Percentiles rank a stretch among this genome's conserved stretches.
Evolutionary conservation across 768 basidiomycete genomes (phyloP).

Genomic region (Tephrocybe sp.): DNA sequence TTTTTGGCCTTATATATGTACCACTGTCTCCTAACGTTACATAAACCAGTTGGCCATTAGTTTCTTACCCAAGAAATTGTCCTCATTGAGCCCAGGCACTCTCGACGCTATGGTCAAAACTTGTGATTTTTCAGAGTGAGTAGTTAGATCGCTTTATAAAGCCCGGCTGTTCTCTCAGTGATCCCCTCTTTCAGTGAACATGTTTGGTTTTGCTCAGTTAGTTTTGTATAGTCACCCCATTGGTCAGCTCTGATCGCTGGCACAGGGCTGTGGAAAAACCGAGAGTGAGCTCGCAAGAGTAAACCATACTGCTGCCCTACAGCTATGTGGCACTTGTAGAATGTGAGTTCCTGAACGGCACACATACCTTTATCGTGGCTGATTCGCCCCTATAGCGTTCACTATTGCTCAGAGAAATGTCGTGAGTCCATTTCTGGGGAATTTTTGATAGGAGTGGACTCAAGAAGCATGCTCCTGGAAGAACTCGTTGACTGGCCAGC

Average conservation of each 20-base stretch:
- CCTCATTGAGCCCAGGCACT: too few species aligned
- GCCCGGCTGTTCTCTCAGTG: background rate
- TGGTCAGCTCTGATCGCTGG: background rate
- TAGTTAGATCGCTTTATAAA: background rate
- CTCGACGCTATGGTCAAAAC: too few species aligned
- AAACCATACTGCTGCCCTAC: background rate
- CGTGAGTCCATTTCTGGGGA: slow-evolving; percentile 1
- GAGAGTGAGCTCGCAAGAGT: slow-evolving; percentile 1
- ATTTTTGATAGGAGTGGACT: too few species aligned
- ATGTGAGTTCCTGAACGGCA: background rate
- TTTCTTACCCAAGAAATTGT: too few species aligned
- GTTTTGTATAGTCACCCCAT: background rate
- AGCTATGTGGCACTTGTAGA: slow-evolving; percentile 5
- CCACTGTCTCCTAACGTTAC: too few species aligned
- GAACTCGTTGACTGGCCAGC: slow-evolving; percentile 6
- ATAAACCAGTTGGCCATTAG: too few species aligned
- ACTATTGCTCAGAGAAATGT: slow-evolving; percentile 7
- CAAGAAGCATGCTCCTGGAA: background rate
- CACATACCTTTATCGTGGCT: background rate
- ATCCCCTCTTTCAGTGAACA: background rate
- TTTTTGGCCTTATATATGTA: too few species aligned
- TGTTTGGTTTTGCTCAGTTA: slow-evolving; percentile 2
- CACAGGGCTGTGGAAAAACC: slow-evolving; percentile 4
- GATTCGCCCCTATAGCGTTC: background rate
- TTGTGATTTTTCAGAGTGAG: background rate